A percentile compares a stretch with the other conserved stretches of the same genome.
These are phyloP conservation scores for Knufia petricola DNA, from an alignment of 2,329 filamentous ascomycete species.

Conservation along the genomic window DNA sequence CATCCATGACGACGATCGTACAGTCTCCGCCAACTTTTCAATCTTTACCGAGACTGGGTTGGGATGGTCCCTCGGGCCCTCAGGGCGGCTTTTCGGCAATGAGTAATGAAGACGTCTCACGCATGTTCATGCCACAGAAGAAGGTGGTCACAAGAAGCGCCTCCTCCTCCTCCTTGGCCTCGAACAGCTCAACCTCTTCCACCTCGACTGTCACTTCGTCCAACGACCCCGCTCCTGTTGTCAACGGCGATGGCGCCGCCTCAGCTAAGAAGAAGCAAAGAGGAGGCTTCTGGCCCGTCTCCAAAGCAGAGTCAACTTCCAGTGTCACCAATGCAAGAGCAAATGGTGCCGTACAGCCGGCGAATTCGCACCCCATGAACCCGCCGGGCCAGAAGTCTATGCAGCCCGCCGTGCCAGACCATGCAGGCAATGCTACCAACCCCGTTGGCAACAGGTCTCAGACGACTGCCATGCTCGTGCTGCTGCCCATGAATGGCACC, in stretches of 20 bases:
- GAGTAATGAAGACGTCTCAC: constrained; percentile 73
- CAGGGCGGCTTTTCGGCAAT: constrained; percentile 58
- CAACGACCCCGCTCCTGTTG: constrained; percentile 27
- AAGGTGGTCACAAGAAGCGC: constrained; percentile 79
- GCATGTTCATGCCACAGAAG: constrained; percentile 73
- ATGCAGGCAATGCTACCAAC: constrained; percentile 57
- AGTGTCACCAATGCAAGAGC: constrained; percentile 53
- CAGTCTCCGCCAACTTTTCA: constrained; percentile 56
- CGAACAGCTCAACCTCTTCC: constrained; percentile 41
- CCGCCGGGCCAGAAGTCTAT: constrained; percentile 17
- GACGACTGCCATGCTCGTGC: constrained; percentile 57
- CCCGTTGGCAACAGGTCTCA: constrained; percentile 36
- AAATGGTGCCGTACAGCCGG: constrained; percentile 46
- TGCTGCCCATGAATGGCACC: constrained; percentile 86
- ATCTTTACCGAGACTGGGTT: constrained; percentile 51
- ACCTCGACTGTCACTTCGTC: constrained; percentile 23
- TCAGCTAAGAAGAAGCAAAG: constrained; percentile 39
- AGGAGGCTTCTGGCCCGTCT: constrained; percentile 52
- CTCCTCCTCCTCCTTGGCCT: constrained; percentile 75
- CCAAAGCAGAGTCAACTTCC: constrained; percentile 56
- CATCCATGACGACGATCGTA: constrained; percentile 52
- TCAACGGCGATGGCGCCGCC: constrained; percentile 32
- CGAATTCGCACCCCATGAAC: constrained; percentile 14
- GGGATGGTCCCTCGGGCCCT: constrained; percentile 46
- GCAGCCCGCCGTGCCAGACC: constrained; percentile 52